Base-by-base conservation (phyloP, 2,329 filamentous ascomycete species). In the Pezicula carpinea region DNA sequence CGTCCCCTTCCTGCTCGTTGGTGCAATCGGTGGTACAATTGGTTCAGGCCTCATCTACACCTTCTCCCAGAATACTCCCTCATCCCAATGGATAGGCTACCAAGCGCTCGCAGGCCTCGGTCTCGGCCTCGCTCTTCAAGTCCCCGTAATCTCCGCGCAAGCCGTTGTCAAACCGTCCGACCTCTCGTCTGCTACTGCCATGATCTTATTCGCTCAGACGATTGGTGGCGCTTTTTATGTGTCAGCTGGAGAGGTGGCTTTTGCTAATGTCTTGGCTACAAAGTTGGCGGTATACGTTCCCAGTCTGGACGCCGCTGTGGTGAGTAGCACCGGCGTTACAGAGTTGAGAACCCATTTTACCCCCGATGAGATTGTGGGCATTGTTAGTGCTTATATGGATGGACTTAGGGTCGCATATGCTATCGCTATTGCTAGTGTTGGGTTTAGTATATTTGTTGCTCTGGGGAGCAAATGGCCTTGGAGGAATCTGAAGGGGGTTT, bases 371-470 rank as follows among this genome's bases (percentile, higher is more conserved):
- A 66, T 84, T 2, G 58, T 66, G 0, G 67, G 70, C 0, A 80
- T 87, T 34, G 69, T 85, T 21, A 53, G 63, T 0, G 80, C 79
- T 0, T 88, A 88, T 66, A 85, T 77, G 55, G 66, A 77, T 44
- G 78, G 79, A 0, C 77, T 84, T 55, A 81, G 83, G 59, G 80
- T 85, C 6, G 71, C 74, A 4, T 77, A 82, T 33, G 83, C 80
- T 8, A 69, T 83, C 53, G 72, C 73, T 13, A 69, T 74, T 17
- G 60, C 82, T 4, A 74, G 71, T 23, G 70, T 65, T 2, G 71
- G 70, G 3, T 44, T 73, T 21, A 64, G 70, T 0, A 61, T 68
- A 4, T 29, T 70, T 3, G 46, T 70, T 15, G 59, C 59, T 14
- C 48, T 69, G 4, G 59, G 51, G 21, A 66, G 64, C 7, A 57